A percentile compares a stretch with the other conserved stretches of the same genome.
Conservation (phyloP, 495 filamentous ascomycete species). For the Letharia lupina region DNA sequence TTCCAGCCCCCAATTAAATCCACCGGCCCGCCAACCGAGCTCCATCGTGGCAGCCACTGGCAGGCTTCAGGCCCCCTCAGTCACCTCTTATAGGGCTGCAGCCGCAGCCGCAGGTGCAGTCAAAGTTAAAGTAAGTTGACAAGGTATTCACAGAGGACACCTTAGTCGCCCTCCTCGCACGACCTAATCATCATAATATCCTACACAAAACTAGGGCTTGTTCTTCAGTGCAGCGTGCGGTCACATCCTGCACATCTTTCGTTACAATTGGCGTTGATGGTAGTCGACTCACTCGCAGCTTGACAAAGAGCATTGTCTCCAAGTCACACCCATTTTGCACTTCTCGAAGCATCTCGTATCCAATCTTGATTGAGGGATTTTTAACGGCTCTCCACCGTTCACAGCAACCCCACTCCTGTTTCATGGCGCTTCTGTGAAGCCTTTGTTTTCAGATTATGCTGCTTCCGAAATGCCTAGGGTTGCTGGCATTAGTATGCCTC, state of each 20-base stretch:
- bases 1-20: not conserved
- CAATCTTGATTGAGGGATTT: not conserved
- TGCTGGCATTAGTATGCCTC: constrained; percentile 36
- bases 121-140: too few species aligned
- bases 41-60: not conserved
- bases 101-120: too few species aligned
- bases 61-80: too few species aligned
- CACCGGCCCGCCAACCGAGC: not conserved
- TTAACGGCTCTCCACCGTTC: not conserved
- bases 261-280: not conserved
- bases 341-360: not conserved
- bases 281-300: not conserved
- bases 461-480: constrained; percentile 10
- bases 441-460: constrained; percentile 30
- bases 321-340: not conserved
- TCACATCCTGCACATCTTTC: not conserved
- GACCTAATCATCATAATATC: not conserved
- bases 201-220: not conserved
- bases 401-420: not conserved
- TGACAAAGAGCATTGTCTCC: constrained; percentile 13
- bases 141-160: too few species aligned
- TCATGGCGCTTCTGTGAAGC: constrained; percentile 29
- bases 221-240: not conserved
- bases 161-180: too few species aligned
- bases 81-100: too few species aligned